Percentiles rank a stretch among this genome's conserved stretches.
Conservation (phyloP, 352 stramenopile species). For the Thalassiosira livingstoniorum region DNA sequence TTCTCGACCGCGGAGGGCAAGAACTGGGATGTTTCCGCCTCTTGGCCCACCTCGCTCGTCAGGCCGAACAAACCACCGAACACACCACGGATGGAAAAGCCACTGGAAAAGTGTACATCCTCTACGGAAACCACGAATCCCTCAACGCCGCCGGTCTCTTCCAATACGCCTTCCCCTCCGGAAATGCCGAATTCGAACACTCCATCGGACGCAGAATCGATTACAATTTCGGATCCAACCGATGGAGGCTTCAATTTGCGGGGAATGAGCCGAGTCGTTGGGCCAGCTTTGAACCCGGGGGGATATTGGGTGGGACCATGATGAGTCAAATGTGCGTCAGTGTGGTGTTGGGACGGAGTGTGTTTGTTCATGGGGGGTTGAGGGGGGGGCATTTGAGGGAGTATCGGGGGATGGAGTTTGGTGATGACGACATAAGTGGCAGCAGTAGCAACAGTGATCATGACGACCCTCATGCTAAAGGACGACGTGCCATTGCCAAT, state of each 20-base stretch:
- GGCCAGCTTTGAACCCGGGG: conserved; percentile 72
- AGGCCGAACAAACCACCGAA: conserved; percentile 50
- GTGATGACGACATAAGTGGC: neutral
- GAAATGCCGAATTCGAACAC: conserved; percentile 70
- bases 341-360: conserved; percentile 67
- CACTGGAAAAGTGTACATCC: conserved; percentile 59
- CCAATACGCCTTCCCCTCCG: conserved; percentile 63
- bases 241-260: conserved; percentile 75
- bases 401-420: conserved; percentile 18
- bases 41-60: conserved; percentile 59
- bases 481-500: too few species aligned
- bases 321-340: conserved; percentile 76
- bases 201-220: conserved; percentile 50
- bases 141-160: conserved; percentile 78
- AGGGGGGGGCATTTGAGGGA: conserved; percentile 64
- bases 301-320: conserved; percentile 55
- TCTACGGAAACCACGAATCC: conserved; percentile 81
- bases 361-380: conserved; percentile 82
- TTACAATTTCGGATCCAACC: conserved; percentile 51
- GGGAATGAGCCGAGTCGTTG: conserved; percentile 74
- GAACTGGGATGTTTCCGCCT: conserved; percentile 74
- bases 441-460: conserved; percentile 15
- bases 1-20: conserved; percentile 75
- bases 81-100: conserved; percentile 38
- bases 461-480: conserved; percentile 57